Evolutionary conservation across 768 basidiomycete genomes (phyloP), one percentile per base, ranked within the genome.

Genomic region (Naganishia kalamii): DNA sequence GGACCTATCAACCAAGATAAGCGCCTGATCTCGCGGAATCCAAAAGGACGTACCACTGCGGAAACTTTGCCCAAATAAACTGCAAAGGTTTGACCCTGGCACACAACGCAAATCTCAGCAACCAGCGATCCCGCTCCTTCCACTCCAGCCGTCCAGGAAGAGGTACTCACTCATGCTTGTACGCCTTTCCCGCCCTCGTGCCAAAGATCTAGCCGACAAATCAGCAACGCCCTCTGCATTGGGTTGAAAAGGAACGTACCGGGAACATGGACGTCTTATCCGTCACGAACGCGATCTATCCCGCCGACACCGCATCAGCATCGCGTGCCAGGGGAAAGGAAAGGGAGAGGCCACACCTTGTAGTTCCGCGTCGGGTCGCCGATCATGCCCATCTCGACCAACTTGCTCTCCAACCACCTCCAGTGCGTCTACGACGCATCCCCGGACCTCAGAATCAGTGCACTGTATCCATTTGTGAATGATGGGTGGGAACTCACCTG

Each of bases 191-290:
- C 61, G 89, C 85, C 30, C 86, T 81, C 70, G 85, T 84, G 0
- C 85, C 84, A 76, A 90, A 91, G 1, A 92, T 71, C 54, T 57
- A 33, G 2, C 3, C 29, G 2, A n/a, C n/a, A n/a, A n/a, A n/a
- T n/a, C n/a, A n/a, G n/a, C n/a, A n/a, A n/a, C n/a, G n/a, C n/a
- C n/a, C n/a, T n/a, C n/a, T n/a, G 21, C 43, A 5, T 44, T 44
- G 19, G 7, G 19, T 6, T 10, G 19, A 5, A n/a, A 23, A 15
- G 37, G 35, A 5, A 25, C 35, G 12, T 27, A 57, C 54, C 88
- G 4, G 86, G 87, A 77, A 93, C 91, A 93, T 94, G 65, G 84
- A 84, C 0, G 85, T 88, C 75, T 90, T 88, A 81, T 94, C 92
- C 25, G 92, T 81, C 0, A 92, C 90, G 85, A 75, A 69, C 57